These are phyloP conservation scores for Nemania bipapillata DNA, from an alignment of 2,329 filamentous ascomycete species.

Conservation along the genomic window DNA sequence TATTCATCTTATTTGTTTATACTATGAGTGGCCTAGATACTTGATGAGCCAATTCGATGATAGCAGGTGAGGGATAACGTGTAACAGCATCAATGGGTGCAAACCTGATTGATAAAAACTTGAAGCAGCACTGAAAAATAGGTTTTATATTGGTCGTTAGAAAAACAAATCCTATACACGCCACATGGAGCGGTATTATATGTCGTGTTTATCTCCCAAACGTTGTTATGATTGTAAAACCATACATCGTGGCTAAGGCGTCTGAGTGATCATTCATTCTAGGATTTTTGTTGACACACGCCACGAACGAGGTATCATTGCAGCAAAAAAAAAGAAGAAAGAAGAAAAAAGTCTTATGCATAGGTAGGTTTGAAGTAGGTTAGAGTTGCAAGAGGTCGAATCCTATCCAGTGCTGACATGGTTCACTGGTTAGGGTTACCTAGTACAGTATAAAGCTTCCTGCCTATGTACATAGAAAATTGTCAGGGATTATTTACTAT, in stretches of 20 bases:
- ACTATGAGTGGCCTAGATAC: too few species aligned
- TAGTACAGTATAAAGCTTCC: slow-evolving; percentile 1
- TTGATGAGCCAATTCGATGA: too few species aligned
- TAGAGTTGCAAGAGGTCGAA: neutral
- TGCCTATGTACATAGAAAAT: neutral
- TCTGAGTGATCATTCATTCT: neutral
- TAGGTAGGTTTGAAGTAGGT: slow-evolving; percentile 7
- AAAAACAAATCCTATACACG: neutral
- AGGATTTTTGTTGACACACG: neutral
- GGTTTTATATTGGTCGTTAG: neutral
- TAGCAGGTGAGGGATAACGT: too few species aligned
- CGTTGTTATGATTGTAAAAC: neutral
- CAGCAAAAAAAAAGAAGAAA: too few species aligned
- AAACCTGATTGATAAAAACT: neutral
- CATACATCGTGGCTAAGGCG: neutral
- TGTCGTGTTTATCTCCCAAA: neutral
- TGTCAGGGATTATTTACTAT: neutral
- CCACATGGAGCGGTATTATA: neutral
- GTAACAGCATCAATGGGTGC: too few species aligned
- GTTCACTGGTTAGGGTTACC: too few species aligned
- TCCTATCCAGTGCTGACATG: neutral
- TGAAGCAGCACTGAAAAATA: neutral
- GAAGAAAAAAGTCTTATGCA: too few species aligned
- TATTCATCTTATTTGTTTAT: too few species aligned
- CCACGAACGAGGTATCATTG: neutral